Conservation (phyloP, 2,329 filamentous ascomycete genomes). For the Penicillium rolfsii region DNA sequence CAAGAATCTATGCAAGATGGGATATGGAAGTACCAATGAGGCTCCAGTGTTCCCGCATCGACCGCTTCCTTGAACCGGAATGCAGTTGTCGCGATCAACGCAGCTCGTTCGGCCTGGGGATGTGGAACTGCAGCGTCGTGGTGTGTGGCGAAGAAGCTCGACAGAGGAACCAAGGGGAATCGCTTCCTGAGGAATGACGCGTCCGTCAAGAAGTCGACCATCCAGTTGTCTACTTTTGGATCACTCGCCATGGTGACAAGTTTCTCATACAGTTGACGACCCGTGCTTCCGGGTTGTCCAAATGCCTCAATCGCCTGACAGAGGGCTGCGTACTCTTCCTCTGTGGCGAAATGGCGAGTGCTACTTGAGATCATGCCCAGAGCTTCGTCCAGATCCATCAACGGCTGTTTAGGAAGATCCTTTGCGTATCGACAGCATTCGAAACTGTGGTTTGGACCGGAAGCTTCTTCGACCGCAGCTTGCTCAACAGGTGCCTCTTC, state of each 20-base stretch:
- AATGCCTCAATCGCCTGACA: conserved; percentile 1
- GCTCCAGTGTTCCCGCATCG: not conserved
- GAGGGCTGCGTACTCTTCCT: conserved; percentile 1
- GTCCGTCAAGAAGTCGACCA: conserved; percentile 4
- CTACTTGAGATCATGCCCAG: not conserved
- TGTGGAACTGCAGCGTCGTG: not conserved
- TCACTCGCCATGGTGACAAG: not conserved
- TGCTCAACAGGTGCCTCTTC: not conserved
- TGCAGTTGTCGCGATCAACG: conserved; percentile 2
- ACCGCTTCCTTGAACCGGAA: conserved; percentile 7
- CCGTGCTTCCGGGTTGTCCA: not conserved
- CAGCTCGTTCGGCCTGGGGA: conserved; percentile 2
- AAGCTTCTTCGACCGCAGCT: not conserved
- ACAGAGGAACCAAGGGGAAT: conserved; percentile 1
- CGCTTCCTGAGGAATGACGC: conserved; percentile 3
- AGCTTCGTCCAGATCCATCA: conserved; percentile 5
- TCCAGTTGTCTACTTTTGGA: conserved; percentile 7
- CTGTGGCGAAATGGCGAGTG: conserved; percentile 4
- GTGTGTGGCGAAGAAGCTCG: conserved; percentile 4
- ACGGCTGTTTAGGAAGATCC: conserved; percentile 5
- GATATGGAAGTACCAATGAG: conserved; percentile 7
- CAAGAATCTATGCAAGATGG: conserved; percentile 7
- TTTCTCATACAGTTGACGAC: not conserved
- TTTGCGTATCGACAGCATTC: conserved; percentile 8
- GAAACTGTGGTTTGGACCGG: conserved; percentile 1